These are phyloP conservation scores for Heterobasidion irregulare DNA, from an alignment of 1,284 basidiomycete species.

Conservation along the genomic window DNA sequence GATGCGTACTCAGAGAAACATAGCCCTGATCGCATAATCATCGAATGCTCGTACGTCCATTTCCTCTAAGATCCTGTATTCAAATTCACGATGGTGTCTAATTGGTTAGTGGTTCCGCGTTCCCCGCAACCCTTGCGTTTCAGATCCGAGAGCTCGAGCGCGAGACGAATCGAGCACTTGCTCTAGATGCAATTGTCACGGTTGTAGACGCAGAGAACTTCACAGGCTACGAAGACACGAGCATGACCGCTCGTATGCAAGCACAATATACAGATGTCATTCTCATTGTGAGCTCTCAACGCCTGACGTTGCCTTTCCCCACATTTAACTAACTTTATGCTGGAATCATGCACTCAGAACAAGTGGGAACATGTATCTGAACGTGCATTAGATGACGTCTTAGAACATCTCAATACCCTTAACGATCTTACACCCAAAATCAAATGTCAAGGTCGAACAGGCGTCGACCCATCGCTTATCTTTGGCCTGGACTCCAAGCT, in stretches of 20 bases:
- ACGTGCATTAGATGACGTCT: slow-evolving; percentile 67
- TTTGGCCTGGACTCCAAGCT: slow-evolving; percentile 81
- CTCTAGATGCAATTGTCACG: slow-evolving; percentile 82
- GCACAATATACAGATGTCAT: slow-evolving; percentile 90
- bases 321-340: neutral
- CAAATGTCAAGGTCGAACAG: slow-evolving; percentile 51
- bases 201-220: slow-evolving; percentile 90
- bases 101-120: slow-evolving; percentile 66
- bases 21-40: slow-evolving; percentile 81
- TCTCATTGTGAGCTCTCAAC: slow-evolving; percentile 40
- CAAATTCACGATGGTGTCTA: neutral
- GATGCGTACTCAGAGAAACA: slow-evolving; percentile 51
- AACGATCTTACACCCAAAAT: slow-evolving; percentile 87
- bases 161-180: slow-evolving; percentile 66
- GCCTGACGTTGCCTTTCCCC: neutral
- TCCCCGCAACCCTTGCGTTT: slow-evolving; percentile 85
- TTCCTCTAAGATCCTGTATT: neutral
- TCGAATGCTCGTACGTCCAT: slow-evolving; percentile 75
- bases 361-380: slow-evolving; percentile 84
- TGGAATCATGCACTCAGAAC: slow-evolving; percentile 37
- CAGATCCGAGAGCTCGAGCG: slow-evolving; percentile 84
- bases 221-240: slow-evolving; percentile 82
- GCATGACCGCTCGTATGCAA: slow-evolving; percentile 84
- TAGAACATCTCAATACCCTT: slow-evolving; percentile 83
- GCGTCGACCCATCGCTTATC: slow-evolving; percentile 67